Conservation (phyloP, 2,329 filamentous ascomycete species). For the Alternaria angustiovoidea region DNA sequence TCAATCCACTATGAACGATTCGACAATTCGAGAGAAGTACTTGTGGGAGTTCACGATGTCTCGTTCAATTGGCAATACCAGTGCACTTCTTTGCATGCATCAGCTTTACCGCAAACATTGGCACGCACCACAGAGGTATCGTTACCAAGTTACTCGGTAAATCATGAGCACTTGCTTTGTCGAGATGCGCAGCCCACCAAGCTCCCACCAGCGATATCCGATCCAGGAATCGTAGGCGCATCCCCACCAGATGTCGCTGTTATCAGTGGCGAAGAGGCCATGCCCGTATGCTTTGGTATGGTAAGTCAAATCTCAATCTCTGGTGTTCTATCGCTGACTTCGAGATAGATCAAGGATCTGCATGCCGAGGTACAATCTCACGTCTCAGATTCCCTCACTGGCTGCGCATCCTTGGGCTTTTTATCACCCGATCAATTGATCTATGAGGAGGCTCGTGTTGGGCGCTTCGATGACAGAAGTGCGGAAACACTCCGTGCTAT, state of each 20-base stretch:
- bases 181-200: background rate
- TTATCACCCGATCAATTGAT: background rate
- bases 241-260: background rate
- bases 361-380: background rate
- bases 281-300: background rate
- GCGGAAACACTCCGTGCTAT: background rate
- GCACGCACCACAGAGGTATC: background rate
- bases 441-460: fast-evolving
- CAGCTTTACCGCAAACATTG: background rate
- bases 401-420: background rate
- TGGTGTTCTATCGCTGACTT: background rate
- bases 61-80: background rate
- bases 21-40: background rate
- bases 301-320: background rate
- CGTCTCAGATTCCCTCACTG: background rate
- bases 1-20: background rate
- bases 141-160: background rate
- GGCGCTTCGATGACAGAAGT: background rate
- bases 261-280: background rate
- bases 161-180: background rate
- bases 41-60: fast-evolving
- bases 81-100: background rate
- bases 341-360: background rate
- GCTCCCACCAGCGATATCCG: background rate
- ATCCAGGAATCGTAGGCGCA: background rate